Percentiles rank a stretch among this genome's conserved stretches.
These are phyloP conservation scores for Purpureocillium lavendulum DNA, from an alignment of 2,329 filamentous ascomycete species.

Conservation along the genomic window DNA sequence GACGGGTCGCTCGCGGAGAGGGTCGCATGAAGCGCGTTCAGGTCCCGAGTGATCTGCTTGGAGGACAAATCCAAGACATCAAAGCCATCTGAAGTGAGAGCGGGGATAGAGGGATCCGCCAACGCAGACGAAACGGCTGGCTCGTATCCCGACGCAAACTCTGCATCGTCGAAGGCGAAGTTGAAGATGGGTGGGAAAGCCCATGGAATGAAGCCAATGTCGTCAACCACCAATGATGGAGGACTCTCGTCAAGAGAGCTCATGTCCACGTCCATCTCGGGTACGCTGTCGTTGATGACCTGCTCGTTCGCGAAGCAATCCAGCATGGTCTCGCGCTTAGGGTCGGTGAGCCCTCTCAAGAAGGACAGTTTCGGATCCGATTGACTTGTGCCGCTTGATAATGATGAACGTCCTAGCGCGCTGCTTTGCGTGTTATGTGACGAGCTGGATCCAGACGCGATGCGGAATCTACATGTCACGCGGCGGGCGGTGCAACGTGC, in stretches of 20 bases:
- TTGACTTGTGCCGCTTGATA: neutral
- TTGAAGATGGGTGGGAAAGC: conserved; percentile 2
- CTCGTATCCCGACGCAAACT: too few relatives aligned
- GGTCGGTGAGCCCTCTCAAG: conserved; percentile 1
- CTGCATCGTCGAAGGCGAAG: too few relatives aligned
- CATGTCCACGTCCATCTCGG: conserved; percentile 3
- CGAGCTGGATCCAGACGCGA: neutral
- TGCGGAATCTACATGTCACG: conserved; percentile 5
- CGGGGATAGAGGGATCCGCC: neutral
- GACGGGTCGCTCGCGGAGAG: neutral
- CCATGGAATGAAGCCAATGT: neutral
- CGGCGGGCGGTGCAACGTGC: conserved; percentile 13
- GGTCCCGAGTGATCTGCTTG: neutral
- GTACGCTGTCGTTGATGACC: conserved; percentile 3
- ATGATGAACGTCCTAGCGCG: neutral
- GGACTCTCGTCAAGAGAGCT: conserved; percentile 1
- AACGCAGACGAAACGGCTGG: too few relatives aligned
- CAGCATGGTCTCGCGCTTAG: conserved; percentile 5
- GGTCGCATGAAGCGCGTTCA: neutral
- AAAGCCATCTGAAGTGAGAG: neutral
- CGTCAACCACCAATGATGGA: conserved; percentile 1
- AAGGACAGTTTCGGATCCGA: neutral
- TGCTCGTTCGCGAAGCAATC: conserved; percentile 2
- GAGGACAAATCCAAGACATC: neutral
- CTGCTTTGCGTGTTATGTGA: too few relatives aligned